Evolutionary conservation across 768 basidiomycete species (phyloP), one percentile per base, ranked within the genome.

Genomic region (Termitomyces sp.): DNA sequence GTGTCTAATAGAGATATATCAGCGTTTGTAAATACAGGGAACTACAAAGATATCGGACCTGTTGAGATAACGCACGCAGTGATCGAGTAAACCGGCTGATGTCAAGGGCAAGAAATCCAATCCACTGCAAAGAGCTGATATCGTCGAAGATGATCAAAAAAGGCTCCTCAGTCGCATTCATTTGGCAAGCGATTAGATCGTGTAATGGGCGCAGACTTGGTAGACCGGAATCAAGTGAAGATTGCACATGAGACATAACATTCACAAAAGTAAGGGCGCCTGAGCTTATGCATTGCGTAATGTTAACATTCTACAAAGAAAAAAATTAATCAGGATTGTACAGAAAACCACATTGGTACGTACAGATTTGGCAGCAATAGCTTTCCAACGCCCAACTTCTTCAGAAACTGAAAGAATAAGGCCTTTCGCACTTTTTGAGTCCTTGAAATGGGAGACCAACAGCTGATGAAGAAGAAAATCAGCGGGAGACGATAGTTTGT

Each of bases 81-180:
- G 87, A 88, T 34, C 91, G 84, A 30, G 73, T 64, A 59, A 91
- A 84, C 6, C 84, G 79, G 18, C 70, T 71, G 37, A 91, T 64
- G 22, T 86, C 85, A 7, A 77, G 57, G 0, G 68, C 56, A 2
- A 83, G 68, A 56, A 82, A 73, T 2, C 90, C 91, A 18, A 87
- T 80, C 89, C 90, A 93, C 65, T 88, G 82, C 1, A 92, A 76
- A 40, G 80, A 75, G 0, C 86, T 69, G 43, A 89, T 73, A 54
- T 89, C 88, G 60, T 93, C 91, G n/a, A 92, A 64, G 44, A 93
- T 80, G 22, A 92, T 75, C 13, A 90, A 70, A 8, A 65, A 64
- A 32, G 60, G 58, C 34, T 34, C 53, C 18, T 60, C 1, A 48
- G 22, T 24, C 30, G 55, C 10, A 14, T 60, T 48, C 4, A 80